Evolutionary conservation across 495 filamentous ascomycete species (phyloP).

Genomic region (Podospora pseudopauciseta): DNA sequence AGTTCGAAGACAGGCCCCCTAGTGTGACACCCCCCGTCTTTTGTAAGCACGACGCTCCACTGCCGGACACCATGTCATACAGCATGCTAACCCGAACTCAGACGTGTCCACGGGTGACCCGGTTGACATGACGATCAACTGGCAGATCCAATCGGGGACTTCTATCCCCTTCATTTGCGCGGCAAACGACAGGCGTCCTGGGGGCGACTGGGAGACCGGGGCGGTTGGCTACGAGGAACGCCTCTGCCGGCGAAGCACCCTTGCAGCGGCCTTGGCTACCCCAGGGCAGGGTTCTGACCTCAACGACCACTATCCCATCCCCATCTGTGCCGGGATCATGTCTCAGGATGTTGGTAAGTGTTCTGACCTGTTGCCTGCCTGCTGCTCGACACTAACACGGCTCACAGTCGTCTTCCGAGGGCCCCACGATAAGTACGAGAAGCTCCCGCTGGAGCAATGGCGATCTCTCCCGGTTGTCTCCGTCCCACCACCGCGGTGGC

Average conservation of each 20-base stretch:
- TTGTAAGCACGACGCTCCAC: conserved; percentile 31
- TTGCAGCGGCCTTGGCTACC: conserved; percentile 59
- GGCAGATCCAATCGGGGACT: conserved; percentile 38
- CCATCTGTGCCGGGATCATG: conserved; percentile 61
- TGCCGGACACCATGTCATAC: background rate
- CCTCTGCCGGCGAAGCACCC: conserved; percentile 66
- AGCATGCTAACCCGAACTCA: conserved; percentile 24
- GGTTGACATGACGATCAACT: conserved; percentile 63
- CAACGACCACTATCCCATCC: conserved; percentile 63
- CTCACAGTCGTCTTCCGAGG: conserved; percentile 45
- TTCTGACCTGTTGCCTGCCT: background rate
- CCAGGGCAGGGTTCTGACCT: conserved; percentile 42
- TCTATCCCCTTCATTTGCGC: conserved; percentile 67
- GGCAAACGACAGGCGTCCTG: conserved; percentile 69
- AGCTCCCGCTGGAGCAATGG: conserved; percentile 45
- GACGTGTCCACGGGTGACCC: conserved; percentile 62
- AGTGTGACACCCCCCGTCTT: conserved; percentile 39
- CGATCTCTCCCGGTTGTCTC: conserved; percentile 62
- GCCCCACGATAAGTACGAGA: conserved; percentile 46
- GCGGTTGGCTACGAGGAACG: conserved; percentile 66
- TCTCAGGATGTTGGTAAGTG: conserved; percentile 61
- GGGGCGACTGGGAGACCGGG: conserved; percentile 75
- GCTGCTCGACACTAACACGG: background rate
- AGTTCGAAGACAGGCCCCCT: conserved; percentile 29
- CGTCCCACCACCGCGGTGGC: conserved; percentile 64